Percentiles rank a stretch among this genome's conserved stretches.
Evolutionary conservation across 2,329 filamentous ascomycete genomes (phyloP).

Genomic region (Teratosphaeria epicoccoides): DNA sequence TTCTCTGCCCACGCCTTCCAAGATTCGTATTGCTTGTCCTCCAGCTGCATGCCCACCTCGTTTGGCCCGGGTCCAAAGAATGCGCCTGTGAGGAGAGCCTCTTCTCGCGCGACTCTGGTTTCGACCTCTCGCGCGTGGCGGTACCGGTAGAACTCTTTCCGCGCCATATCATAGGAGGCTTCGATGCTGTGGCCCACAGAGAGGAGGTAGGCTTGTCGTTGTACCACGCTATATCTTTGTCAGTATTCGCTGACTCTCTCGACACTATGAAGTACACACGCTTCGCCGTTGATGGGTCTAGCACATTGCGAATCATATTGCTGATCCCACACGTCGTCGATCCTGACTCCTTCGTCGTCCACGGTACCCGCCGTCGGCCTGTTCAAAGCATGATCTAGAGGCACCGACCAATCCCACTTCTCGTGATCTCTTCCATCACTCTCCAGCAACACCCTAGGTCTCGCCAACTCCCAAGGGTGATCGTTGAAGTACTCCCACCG

Average conservation of each 20-base stretch:
- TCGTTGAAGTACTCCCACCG: constrained; percentile 78
- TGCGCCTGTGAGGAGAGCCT: constrained; percentile 73
- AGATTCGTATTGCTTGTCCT: constrained; percentile 66
- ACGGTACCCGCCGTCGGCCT: constrained; percentile 10
- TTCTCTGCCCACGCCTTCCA: constrained; percentile 73
- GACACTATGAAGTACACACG: constrained; percentile 10
- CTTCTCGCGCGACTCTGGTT: constrained; percentile 72
- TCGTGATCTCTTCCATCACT: constrained; percentile 71
- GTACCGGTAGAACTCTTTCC: constrained; percentile 80
- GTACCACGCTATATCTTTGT: constrained; percentile 60
- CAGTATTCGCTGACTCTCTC: background rate
- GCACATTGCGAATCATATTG: constrained; percentile 56
- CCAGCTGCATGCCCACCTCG: constrained; percentile 70
- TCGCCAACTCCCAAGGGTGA: constrained; percentile 93
- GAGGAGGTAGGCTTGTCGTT: constrained; percentile 76
- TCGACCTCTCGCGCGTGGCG: constrained; percentile 76
- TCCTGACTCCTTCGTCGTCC: constrained; percentile 20
- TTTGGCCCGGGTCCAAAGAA: constrained; percentile 72
- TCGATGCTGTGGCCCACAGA: constrained; percentile 29
- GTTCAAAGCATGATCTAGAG: constrained; percentile 15
- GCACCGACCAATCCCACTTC: constrained; percentile 64
- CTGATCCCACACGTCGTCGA: constrained; percentile 35
- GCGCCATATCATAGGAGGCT: constrained; percentile 73
- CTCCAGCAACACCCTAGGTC: constrained; percentile 77
- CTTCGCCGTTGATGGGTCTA: constrained; percentile 59